Base-by-base conservation (phyloP, 2,329 filamentous ascomycete species). In the Epichloe aotearoae region DNA sequence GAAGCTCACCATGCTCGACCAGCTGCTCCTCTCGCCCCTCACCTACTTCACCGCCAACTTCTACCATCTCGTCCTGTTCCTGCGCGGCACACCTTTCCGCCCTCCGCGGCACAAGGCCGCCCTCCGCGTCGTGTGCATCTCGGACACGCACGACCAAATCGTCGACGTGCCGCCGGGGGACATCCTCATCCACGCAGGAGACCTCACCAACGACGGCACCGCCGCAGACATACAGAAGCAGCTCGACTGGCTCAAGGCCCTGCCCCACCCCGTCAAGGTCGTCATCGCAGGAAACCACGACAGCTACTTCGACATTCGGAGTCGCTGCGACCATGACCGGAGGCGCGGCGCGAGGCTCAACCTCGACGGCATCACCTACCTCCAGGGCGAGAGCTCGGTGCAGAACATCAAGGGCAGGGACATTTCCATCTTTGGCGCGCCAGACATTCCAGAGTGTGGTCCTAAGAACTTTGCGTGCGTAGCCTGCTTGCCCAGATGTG, bases 201-300 rank as follows among this genome's bases (percentile, higher is more conserved):
- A 97, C 68, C 73, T 95, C 60, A 84, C 83, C 50, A 82, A 88
- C 58, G 71, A 73, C 20, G 91, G 91, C 39, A 84, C 80, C 8
- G 75, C 80, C 1, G 71, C 72, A 12, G 84, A 88, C 54, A 82
- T 97, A 51, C 88, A 95, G 69, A 72, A 70, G n/a, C 84, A 93
- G 59, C 73, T 96, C 42, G 79, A 95, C 70, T 96, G 88, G 88
- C 73, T 96, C 12, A 76, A 74, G 45, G 71, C 72, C 3, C 76
- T 90, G 7, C 86, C 87, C 0, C 88, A 95, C 61, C 69, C 70
- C 37, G 77, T 94, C 65, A 95, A 95, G 66, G 74, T 96, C 23
- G 77, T 90, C 37, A 81, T 97, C 34, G 80, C 82, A 34, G 91
- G 91, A 1, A 96, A 96, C 63, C 91, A 96, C 65, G 91, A 96